Conservation (phyloP, 2,329 filamentous ascomycete species). For the Hypoxylon sp. region DNA sequence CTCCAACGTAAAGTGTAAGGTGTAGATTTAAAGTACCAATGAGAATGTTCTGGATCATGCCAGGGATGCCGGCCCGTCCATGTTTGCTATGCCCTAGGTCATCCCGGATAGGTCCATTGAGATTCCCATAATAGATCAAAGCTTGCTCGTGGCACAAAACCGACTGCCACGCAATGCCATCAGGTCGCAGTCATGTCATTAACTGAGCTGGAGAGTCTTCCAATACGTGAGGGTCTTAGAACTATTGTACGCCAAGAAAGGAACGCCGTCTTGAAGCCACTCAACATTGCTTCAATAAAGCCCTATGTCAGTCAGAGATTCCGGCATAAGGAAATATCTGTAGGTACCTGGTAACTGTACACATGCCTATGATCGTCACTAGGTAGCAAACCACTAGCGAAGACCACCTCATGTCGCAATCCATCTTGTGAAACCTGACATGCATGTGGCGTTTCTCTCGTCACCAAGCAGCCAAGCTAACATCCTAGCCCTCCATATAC, state of each 20-base stretch:
- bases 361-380: too few species aligned
- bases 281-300: neutral
- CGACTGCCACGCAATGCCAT: neutral
- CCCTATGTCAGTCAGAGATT: too few species aligned
- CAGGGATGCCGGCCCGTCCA: neutral
- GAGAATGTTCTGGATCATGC: neutral
- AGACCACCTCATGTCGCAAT: neutral
- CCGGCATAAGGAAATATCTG: too few species aligned
- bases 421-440: neutral
- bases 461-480: neutral
- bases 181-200: neutral
- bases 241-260: too few species aligned
- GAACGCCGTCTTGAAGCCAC: too few species aligned
- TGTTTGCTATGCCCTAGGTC: neutral
- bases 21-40: neutral
- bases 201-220: too few species aligned
- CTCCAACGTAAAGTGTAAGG: too few species aligned
- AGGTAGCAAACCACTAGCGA: too few species aligned
- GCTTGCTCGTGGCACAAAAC: neutral
- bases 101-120: neutral
- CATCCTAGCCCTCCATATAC: neutral
- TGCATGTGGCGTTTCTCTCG: neutral
- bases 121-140: neutral
- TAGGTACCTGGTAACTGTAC: too few species aligned
- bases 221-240: too few species aligned